phyloP scores from a whole-genome alignment of 371 early-diverging fungal species.

The Globomyces sp. region DNA sequence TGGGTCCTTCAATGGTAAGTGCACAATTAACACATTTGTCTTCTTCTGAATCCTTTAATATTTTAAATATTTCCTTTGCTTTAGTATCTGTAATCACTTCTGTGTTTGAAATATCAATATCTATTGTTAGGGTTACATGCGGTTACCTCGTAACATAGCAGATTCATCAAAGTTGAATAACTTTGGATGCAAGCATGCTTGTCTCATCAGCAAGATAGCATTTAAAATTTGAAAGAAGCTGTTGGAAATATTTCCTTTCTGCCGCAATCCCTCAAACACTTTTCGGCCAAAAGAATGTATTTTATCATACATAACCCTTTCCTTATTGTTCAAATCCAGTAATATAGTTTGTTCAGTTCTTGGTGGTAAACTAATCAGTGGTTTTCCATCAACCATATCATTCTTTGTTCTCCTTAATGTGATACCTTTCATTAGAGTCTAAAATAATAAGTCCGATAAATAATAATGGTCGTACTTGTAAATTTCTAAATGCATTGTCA shows the following conservation, averaged over 20 bases:
- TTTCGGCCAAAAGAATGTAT: constrained; percentile 38
- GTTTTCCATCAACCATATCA: constrained; percentile 56
- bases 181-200: constrained; percentile 49
- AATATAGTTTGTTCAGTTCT: constrained; percentile 40
- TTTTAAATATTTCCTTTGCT: constrained; percentile 30
- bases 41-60: constrained; percentile 44
- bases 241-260: constrained; percentile 52
- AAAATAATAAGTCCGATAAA: constrained; percentile 15
- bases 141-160: background rate
- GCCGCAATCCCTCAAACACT: constrained; percentile 42
- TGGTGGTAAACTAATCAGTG: constrained; percentile 58
- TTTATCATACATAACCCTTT: constrained; percentile 56
- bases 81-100: constrained; percentile 23
- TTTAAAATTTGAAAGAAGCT: constrained; percentile 61
- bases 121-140: too few relatives aligned
- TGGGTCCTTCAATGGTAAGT: background rate
- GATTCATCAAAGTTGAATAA: constrained; percentile 31
- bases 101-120: background rate
- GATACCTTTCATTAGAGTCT: constrained; percentile 64
- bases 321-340: constrained; percentile 51
- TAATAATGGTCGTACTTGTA: constrained; percentile 19
- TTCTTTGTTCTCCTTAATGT: constrained; percentile 65
- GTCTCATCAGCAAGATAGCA: constrained; percentile 58
- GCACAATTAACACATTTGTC: constrained; percentile 31
- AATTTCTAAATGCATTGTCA: constrained; percentile 31